Base-by-base conservation (phyloP, 2,329 filamentous ascomycete genomes). In the Ambrosiella xylebori region DNA sequence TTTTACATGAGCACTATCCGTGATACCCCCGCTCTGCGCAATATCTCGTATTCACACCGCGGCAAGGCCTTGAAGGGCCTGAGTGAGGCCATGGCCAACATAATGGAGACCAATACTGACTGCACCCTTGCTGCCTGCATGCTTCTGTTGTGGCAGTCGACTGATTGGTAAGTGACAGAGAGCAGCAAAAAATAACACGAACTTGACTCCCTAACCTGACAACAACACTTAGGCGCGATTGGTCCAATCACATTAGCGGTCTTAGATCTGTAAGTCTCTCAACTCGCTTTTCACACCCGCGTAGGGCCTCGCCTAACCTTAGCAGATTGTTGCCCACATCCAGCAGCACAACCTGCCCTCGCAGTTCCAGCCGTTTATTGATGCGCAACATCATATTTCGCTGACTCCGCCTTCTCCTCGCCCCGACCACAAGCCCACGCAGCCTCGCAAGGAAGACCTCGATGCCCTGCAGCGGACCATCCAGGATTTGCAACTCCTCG, bases 121-220 rank as follows among this genome's bases (percentile, higher is more conserved):
- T 89, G 90, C 49, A 84, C 96, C 62, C 78, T 98, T 57, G 91
- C 90, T 35, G 88, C 90, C 38, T 96, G 91, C 35, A 81, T 96
- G 50, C 79, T 97, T 53, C 78, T 98, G 54, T 94, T 90, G 41
- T 97, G 93, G 90, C 91, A 97, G 73, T 87, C 88, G 58, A 93
- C 85, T 61, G 91, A 97, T 73, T 97, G 90, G 91, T 94, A 78
- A 76, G 84, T 59, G 35, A 58, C n/a, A 8, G 37, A 39, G 39
- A 13, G 40, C 45, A 49, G 36, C 51, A 44, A 40, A 38, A 39
- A 38, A 5, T 38, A n/a, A 4, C 11, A 49, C 36, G 56, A 19
- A 15, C 39, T 39, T 38, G 9, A 17, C 17, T 45, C 35, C 51
- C 53, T 56, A 3, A 68, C 62, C 68, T 64, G 56, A 50, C 66